Percentiles rank a stretch among this genome's conserved stretches.
These are phyloP conservation scores for Kwoniella pini DNA, from an alignment of 768 basidiomycete species.

Conservation along the genomic window DNA sequence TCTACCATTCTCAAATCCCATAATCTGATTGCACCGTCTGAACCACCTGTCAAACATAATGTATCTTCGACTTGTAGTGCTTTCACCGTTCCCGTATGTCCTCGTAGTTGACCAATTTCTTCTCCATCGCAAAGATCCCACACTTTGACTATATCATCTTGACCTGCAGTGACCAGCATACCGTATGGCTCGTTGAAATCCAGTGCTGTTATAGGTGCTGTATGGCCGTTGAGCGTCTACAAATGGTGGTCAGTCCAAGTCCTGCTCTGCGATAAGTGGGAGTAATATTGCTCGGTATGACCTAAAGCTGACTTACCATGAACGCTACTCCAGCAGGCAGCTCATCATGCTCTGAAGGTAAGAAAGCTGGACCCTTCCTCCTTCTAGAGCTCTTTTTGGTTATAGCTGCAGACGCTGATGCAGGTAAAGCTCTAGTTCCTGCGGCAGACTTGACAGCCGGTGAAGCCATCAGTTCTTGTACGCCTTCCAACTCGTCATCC, in stretches of 20 bases:
- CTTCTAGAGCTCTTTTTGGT: slow-evolving; percentile 63
- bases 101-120: slow-evolving; percentile 79
- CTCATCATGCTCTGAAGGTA: slow-evolving; percentile 96
- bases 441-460: slow-evolving; percentile 43
- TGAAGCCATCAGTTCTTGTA: slow-evolving; percentile 70
- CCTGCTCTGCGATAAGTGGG: no score
- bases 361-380: slow-evolving; percentile 86
- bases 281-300: no score
- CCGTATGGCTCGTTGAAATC: slow-evolving; percentile 98
- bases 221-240: slow-evolving; percentile 79
- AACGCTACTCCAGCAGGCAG: slow-evolving; percentile 92
- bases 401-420: slow-evolving; percentile 57
- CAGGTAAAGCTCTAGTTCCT: slow-evolving; percentile 54
- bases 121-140: slow-evolving; percentile 93
- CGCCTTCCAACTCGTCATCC: slow-evolving; percentile 92
- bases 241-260: neutral
- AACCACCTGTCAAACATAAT: slow-evolving; percentile 84
- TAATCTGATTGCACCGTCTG: slow-evolving; percentile 77
- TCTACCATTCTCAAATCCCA: slow-evolving; percentile 90
- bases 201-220: slow-evolving; percentile 77
- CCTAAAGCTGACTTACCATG: slow-evolving; percentile 83
- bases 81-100: slow-evolving; percentile 71
- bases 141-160: slow-evolving; percentile 82
- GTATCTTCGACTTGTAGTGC: slow-evolving; percentile 90
- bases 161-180: slow-evolving; percentile 82